phyloP scores from a whole-genome alignment of 805 yeast genomes.

The Saccharomyces cerevisiae region DNA sequence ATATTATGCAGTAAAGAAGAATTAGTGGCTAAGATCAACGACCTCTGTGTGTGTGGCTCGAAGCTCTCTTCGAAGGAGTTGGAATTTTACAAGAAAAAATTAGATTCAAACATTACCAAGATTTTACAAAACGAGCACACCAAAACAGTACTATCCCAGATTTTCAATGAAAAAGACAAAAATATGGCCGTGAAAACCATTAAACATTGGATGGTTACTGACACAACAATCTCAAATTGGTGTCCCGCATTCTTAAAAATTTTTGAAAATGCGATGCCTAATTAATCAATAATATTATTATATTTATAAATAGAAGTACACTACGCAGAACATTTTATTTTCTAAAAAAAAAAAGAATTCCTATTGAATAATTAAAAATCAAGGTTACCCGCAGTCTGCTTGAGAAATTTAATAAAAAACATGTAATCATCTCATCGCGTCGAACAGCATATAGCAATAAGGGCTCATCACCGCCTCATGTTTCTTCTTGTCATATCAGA shows the following conservation, averaged over 20 bases:
- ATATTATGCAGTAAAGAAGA: slow-evolving; percentile 8
- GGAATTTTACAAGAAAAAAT: slow-evolving; percentile 36
- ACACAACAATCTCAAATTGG: slow-evolving; percentile 56
- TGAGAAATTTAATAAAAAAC: background rate
- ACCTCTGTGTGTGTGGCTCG: slow-evolving; percentile 24
- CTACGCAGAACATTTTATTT: slow-evolving; percentile 1
- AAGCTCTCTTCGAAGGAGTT: slow-evolving; percentile 37
- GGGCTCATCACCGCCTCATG: background rate
- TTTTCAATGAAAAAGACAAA: slow-evolving; percentile 20
- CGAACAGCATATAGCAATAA: background rate
- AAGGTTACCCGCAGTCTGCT: background rate
- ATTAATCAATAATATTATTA: background rate
- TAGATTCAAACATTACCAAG: slow-evolving; percentile 24
- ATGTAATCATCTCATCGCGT: background rate
- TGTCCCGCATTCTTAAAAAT: slow-evolving; percentile 57
- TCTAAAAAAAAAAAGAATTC: no score
- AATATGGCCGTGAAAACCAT: slow-evolving; percentile 30
- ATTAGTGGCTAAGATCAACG: slow-evolving; percentile 17
- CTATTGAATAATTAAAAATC: no score
- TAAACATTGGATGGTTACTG: slow-evolving; percentile 47
- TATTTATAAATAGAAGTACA: background rate
- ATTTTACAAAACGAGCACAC: slow-evolving; percentile 26
- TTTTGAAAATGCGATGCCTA: slow-evolving; percentile 29
- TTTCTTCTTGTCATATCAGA: background rate
- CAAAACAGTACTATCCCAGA: slow-evolving; percentile 20